Percentiles rank a stretch among this genome's conserved stretches.
These are phyloP conservation scores for Phycomyces nitens DNA, from an alignment of 192 early-diverging fungal genomes.

Conservation along the genomic window DNA sequence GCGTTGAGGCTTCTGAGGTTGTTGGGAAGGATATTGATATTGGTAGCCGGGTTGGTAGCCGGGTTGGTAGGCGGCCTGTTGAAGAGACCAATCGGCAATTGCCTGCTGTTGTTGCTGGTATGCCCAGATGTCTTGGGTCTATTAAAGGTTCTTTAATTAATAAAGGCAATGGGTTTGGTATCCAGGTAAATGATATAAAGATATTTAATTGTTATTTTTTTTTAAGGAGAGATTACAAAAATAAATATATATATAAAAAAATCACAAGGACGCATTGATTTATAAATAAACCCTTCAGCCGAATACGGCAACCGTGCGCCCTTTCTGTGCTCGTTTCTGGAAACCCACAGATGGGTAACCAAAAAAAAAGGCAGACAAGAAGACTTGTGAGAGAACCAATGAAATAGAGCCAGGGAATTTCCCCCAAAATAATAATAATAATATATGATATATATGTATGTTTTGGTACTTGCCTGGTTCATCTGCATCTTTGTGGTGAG, in stretches of 20 bases:
- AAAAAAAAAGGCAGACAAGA: neutral
- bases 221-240: neutral
- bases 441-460: neutral
- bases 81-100: neutral
- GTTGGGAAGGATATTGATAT: neutral
- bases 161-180: neutral
- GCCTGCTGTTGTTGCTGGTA: neutral
- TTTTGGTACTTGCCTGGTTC: constrained; percentile 16
- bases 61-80: neutral
- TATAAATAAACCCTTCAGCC: neutral
- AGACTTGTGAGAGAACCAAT: neutral
- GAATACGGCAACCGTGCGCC: constrained; percentile 4
- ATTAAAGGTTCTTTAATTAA: constrained; percentile 3
- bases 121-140: constrained; percentile 10
- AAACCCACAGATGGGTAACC: constrained; percentile 2
- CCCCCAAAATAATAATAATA: neutral
- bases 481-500: constrained; percentile 13
- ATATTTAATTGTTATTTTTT: neutral
- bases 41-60: neutral
- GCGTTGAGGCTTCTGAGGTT: neutral
- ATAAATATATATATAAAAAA: neutral
- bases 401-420: too few species aligned
- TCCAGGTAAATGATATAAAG: too few species aligned
- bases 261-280: neutral
- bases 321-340: neutral